phyloP scores from a whole-genome alignment of 305 asterid genomes.

The Caryopteris hybrid region DNA sequence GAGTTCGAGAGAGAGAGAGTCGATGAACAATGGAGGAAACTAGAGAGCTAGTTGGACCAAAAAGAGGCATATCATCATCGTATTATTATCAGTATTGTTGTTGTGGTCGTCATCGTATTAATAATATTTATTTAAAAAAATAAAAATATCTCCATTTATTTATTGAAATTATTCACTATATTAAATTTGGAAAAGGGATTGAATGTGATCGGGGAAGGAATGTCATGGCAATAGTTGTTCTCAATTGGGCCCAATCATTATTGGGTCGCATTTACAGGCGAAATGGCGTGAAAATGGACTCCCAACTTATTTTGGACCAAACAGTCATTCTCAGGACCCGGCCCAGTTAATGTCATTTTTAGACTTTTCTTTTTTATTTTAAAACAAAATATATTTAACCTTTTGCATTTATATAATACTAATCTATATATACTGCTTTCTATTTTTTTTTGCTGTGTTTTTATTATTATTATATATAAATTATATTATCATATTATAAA shows the following conservation, averaged over 20 bases:
- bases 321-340: slow-evolving; percentile 15
- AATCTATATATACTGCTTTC: too few relatives aligned
- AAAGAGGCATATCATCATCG: background rate
- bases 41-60: background rate
- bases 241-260: slow-evolving; percentile 22
- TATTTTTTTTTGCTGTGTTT: too few relatives aligned
- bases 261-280: slow-evolving; percentile 16
- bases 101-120: background rate
- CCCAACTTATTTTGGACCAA: slow-evolving; percentile 24
- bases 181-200: slow-evolving; percentile 17
- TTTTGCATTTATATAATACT: too few relatives aligned
- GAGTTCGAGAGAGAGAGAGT: too few relatives aligned
- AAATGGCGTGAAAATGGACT: slow-evolving; percentile 17
- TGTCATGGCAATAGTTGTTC: slow-evolving; percentile 24
- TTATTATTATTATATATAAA: too few relatives aligned
- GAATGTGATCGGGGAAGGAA: slow-evolving; percentile 36
- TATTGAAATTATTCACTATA: background rate
- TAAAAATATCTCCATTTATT: background rate
- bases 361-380: too few relatives aligned
- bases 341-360: too few relatives aligned
- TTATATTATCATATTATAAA: too few relatives aligned
- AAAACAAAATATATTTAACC: too few relatives aligned
- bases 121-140: background rate
- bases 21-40: background rate
- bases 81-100: background rate